Evolutionary conservation across 2,329 filamentous ascomycete genomes (phyloP).

Genomic region (Thermomyces lanuginosus): DNA sequence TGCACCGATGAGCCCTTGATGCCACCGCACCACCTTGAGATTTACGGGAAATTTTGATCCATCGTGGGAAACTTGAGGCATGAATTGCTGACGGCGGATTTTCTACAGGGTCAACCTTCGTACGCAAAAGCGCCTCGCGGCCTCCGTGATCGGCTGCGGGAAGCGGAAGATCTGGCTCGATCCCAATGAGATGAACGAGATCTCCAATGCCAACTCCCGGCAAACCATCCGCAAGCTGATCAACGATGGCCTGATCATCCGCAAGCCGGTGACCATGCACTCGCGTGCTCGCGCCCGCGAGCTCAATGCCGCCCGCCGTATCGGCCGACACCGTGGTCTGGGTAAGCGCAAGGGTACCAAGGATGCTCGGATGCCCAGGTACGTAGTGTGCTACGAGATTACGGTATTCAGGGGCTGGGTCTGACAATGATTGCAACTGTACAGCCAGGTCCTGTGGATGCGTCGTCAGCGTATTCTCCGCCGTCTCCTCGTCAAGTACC

Average conservation of each 20-base stretch:
- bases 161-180: slow-evolving; percentile 99
- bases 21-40: slow-evolving; percentile 9
- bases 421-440: slow-evolving; percentile 16
- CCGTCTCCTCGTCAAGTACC: slow-evolving; percentile 98
- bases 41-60: neutral
- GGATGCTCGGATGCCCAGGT: slow-evolving; percentile 98
- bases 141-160: slow-evolving; percentile 95
- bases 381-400: slow-evolving; percentile 30
- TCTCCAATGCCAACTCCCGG: slow-evolving; percentile 99
- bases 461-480: slow-evolving; percentile 97
- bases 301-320: slow-evolving; percentile 82
- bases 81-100: slow-evolving; percentile 16
- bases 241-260: slow-evolving; percentile 99
- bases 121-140: slow-evolving; percentile 99
- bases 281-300: slow-evolving; percentile 91
- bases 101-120: slow-evolving; percentile 85
- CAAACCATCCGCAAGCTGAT: slow-evolving; percentile 99
- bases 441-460: slow-evolving; percentile 96
- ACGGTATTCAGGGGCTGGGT: neutral
- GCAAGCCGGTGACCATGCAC: slow-evolving; percentile 99
- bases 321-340: slow-evolving; percentile 96
- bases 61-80: too few relatives aligned
- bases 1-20: neutral
- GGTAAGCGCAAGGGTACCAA: slow-evolving; percentile 99
- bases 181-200: slow-evolving; percentile 97